Evolutionary conservation across 805 yeast genomes (phyloP).

Genomic region (Pichia insulana): DNA sequence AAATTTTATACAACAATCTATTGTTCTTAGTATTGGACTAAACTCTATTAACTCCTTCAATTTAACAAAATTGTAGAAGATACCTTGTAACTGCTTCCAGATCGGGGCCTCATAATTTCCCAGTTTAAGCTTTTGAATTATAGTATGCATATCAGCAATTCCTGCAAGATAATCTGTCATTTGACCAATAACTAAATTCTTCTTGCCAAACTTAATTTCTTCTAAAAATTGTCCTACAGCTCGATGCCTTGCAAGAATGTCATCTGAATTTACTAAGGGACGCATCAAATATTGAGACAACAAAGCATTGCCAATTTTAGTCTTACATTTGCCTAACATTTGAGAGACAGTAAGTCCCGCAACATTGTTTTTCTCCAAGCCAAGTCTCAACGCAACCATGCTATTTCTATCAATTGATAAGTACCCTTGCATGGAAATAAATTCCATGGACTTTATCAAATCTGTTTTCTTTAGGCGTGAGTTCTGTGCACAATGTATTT

Average conservation of each 20-base stretch:
- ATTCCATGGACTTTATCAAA: constrained; percentile 5
- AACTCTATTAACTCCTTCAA: constrained; percentile 12
- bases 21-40: neutral
- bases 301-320: constrained; percentile 25
- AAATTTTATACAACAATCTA: constrained; percentile 6
- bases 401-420: constrained; percentile 26
- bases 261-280: constrained; percentile 25
- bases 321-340: constrained; percentile 20
- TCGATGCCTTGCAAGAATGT: constrained; percentile 25
- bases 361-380: constrained; percentile 2
- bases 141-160: constrained; percentile 24
- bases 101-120: constrained; percentile 22
- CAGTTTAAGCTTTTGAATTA: constrained; percentile 15
- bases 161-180: constrained; percentile 17
- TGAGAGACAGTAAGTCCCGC: constrained; percentile 14
- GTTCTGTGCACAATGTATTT: neutral
- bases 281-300: constrained; percentile 29
- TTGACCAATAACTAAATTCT: constrained; percentile 14
- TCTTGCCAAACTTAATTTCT: constrained; percentile 3
- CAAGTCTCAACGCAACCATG: constrained; percentile 18
- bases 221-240: constrained; percentile 21
- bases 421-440: constrained; percentile 4
- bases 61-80: constrained; percentile 15
- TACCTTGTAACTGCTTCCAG: constrained; percentile 27
- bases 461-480: constrained; percentile 1